phyloP scores from a whole-genome alignment of 2,329 filamentous ascomycete species.

The Phaeoacremonium minimum region DNA sequence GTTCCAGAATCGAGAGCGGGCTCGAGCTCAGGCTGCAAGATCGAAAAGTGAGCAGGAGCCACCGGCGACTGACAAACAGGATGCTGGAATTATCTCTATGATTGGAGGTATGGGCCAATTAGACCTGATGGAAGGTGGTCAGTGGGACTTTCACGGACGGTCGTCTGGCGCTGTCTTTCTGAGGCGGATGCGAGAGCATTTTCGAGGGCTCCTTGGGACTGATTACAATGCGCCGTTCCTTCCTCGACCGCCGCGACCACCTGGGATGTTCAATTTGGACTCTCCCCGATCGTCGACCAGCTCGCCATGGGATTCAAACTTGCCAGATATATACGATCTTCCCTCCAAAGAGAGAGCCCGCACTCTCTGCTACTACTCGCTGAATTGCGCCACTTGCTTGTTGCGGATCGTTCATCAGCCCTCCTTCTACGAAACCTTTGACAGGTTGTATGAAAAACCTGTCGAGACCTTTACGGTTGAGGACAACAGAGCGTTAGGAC shows the following conservation, averaged over 20 bases:
- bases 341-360: constrained; percentile 58
- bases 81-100: constrained; percentile 85
- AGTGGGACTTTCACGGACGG: constrained; percentile 93
- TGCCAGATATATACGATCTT: constrained; percentile 58
- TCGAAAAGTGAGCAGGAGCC: constrained; percentile 28
- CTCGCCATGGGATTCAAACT: constrained; percentile 57
- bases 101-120: constrained; percentile 87
- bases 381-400: constrained; percentile 54
- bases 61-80: constrained; percentile 44
- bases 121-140: constrained; percentile 84
- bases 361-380: constrained; percentile 48
- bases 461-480: constrained; percentile 58
- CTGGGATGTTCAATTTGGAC: constrained; percentile 56
- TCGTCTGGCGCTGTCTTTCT: constrained; percentile 91
- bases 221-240: constrained; percentile 58
- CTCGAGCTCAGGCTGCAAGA: constrained; percentile 39
- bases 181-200: constrained; percentile 79
- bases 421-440: constrained; percentile 72
- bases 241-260: constrained; percentile 42
- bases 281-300: constrained; percentile 62
- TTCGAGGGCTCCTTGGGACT: constrained; percentile 70
- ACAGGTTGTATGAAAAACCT: constrained; percentile 70
- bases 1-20: constrained; percentile 50
- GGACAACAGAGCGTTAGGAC: constrained; percentile 64
- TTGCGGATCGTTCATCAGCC: constrained; percentile 75